Evolutionary conservation across 2,329 filamentous ascomycete species (phyloP).

Genomic region (Aspergillus transmontanensis): DNA sequence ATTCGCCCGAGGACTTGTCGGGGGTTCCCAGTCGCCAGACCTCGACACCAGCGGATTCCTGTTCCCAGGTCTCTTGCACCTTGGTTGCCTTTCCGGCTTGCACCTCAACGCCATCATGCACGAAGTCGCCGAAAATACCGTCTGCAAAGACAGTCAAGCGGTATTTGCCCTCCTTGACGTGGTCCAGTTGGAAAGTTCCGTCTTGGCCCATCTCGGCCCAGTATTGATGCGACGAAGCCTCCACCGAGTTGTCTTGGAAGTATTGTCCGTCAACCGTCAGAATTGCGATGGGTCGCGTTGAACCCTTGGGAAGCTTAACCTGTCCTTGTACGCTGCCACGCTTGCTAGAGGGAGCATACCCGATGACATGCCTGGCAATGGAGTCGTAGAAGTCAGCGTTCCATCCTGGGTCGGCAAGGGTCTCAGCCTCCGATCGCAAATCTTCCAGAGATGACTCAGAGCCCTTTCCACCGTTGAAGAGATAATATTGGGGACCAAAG

Average conservation of each 20-base stretch:
- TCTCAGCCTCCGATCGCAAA: conserved; percentile 57
- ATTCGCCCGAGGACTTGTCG: conserved; percentile 64
- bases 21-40: conserved; percentile 66
- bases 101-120: conserved; percentile 55
- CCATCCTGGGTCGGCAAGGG: conserved; percentile 56
- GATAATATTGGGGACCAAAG: conserved; percentile 65
- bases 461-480: conserved; percentile 61
- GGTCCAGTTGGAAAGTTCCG: conserved; percentile 56
- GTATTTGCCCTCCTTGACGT: conserved; percentile 61
- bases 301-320: conserved; percentile 55
- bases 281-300: conserved; percentile 57
- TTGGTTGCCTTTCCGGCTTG: conserved; percentile 45
- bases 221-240: conserved; percentile 62
- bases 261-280: conserved; percentile 56
- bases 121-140: conserved; percentile 63
- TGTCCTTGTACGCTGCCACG: conserved; percentile 56
- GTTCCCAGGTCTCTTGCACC: conserved; percentile 49
- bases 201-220: conserved; percentile 56
- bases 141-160: conserved; percentile 65
- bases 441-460: conserved; percentile 49
- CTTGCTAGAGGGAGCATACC: conserved; percentile 57
- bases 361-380: conserved; percentile 61
- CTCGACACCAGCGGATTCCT: conserved; percentile 60
- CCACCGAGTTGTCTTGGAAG: conserved; percentile 62
- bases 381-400: conserved; percentile 65